Evolutionary conservation across 1,139 yeast genomes (phyloP).

Genomic region (Trichomonascaceae sp.): DNA sequence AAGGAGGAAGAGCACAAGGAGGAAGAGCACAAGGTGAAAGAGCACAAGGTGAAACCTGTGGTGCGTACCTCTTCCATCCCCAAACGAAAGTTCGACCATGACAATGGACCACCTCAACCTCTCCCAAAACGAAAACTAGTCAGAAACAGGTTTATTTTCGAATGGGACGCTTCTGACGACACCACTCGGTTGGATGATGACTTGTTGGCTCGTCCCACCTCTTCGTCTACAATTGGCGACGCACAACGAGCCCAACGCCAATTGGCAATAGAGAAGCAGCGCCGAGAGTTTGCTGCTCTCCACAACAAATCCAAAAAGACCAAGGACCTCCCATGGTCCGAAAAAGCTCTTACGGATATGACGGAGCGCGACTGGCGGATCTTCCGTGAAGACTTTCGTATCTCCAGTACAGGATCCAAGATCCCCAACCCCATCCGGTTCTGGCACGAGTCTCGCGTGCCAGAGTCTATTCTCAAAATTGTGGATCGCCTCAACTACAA

Average conservation of each 20-base stretch:
- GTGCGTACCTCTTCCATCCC: background rate
- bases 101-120: no score
- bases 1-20: conserved; percentile 31
- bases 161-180: conserved; percentile 60
- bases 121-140: no score
- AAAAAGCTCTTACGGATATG: conserved; percentile 55
- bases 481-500: conserved; percentile 33
- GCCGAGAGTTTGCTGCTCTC: conserved; percentile 22
- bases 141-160: conserved; percentile 42
- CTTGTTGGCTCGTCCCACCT: conserved; percentile 16
- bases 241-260: background rate
- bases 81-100: background rate
- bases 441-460: conserved; percentile 57
- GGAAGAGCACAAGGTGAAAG: conserved; percentile 17
- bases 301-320: conserved; percentile 12
- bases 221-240: conserved; percentile 1
- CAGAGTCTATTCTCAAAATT: conserved; percentile 30
- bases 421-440: conserved; percentile 49
- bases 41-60: conserved; percentile 9
- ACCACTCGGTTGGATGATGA: conserved; percentile 38
- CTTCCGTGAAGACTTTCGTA: conserved; percentile 64
- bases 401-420: conserved; percentile 36
- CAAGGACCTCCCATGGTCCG: conserved; percentile 50
- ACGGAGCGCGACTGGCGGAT: conserved; percentile 81
- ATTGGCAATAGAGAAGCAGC: conserved; percentile 1